These are phyloP conservation scores for Diaporthe eres DNA, from an alignment of 2,329 filamentous ascomycete species.

Conservation along the genomic window DNA sequence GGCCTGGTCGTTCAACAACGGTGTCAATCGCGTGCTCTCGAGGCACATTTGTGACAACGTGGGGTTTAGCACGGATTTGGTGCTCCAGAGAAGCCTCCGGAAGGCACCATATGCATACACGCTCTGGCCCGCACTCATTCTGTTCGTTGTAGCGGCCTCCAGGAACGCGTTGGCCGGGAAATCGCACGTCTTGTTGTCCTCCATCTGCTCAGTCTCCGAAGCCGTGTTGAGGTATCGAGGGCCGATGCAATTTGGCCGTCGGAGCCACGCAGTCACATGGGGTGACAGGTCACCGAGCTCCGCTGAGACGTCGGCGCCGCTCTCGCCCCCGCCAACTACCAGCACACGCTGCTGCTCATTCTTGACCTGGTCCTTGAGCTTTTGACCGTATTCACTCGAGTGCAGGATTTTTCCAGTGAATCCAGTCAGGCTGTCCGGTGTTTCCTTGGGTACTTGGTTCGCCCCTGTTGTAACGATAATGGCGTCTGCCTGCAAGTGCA, in stretches of 20 bases:
- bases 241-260: not conserved
- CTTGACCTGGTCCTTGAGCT: constrained; percentile 1
- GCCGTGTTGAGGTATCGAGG: constrained; percentile 20
- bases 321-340: constrained; percentile 1
- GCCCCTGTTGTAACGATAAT: constrained; percentile 11
- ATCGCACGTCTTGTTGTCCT: not conserved
- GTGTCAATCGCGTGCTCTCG: not conserved
- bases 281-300: constrained; percentile 12
- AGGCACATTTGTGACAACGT: constrained; percentile 2
- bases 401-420: constrained; percentile 8
- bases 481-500: constrained; percentile 9
- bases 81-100: constrained; percentile 19
- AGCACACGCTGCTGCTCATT: not conserved
- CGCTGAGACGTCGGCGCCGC: constrained; percentile 14
- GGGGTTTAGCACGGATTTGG: not conserved
- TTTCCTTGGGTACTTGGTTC: constrained; percentile 1
- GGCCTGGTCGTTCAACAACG: constrained; percentile 9
- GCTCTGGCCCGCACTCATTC: not conserved
- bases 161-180: constrained; percentile 15
- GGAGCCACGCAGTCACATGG: not conserved
- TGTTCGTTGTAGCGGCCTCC: constrained; percentile 1
- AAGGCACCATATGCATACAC: not conserved
- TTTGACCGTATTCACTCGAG: constrained; percentile 5
- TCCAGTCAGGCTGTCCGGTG: not conserved
- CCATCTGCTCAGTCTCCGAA: not conserved